phyloP scores from a whole-genome alignment of 306 rosid genomes.

The Rubus idaeus region DNA sequence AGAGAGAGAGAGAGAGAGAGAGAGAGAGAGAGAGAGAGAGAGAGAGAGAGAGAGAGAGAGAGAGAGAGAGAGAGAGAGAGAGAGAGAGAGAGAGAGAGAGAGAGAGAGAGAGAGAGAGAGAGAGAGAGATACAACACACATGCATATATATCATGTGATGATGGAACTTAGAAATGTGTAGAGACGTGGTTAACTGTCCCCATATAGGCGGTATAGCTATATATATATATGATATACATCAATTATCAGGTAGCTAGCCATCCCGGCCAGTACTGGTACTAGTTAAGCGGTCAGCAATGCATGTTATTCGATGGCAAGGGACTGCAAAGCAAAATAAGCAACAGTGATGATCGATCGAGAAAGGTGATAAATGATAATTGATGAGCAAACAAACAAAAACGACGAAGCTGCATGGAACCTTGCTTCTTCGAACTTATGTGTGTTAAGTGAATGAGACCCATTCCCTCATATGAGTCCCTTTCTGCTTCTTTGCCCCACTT shows the following conservation, averaged over 20 bases:
- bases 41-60: not conserved
- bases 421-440: conserved; percentile 34
- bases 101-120: no score
- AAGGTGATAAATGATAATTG: conserved; percentile 21
- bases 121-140: not conserved
- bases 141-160: not conserved
- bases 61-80: not conserved
- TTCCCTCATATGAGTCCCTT: conserved; percentile 13
- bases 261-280: not conserved
- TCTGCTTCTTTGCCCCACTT: not conserved
- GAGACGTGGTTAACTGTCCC: not conserved
- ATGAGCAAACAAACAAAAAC: conserved; percentile 46
- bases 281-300: not conserved
- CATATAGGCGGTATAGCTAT: no score
- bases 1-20: not conserved
- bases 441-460: conserved; percentile 12
- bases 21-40: no score
- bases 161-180: not conserved
- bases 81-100: not conserved
- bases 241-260: not conserved
- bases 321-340: not conserved
- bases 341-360: not conserved
- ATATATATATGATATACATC: not conserved
- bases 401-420: conserved; percentile 63
- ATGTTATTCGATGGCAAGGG: not conserved